These are phyloP conservation scores for Scenedesmus sp. DNA, from an alignment of 163 green algal species.

Conservation along the genomic window DNA sequence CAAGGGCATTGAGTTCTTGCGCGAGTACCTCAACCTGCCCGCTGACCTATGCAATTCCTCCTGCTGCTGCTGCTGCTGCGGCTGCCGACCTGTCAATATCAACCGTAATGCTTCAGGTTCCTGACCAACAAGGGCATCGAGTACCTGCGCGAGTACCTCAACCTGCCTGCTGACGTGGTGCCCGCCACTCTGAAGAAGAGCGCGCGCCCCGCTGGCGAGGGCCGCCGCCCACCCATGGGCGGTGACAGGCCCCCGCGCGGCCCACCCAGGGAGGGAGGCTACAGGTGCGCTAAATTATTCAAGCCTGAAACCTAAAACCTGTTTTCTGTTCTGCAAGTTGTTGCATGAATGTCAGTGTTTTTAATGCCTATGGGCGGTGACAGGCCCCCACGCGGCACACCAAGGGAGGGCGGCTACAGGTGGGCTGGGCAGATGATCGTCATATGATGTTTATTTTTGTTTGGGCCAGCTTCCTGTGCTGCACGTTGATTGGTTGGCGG, in stretches of 20 bases:
- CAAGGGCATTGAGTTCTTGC: slow-evolving; percentile 98
- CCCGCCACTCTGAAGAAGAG: slow-evolving; percentile 95
- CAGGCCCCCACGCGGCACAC: slow-evolving; percentile 65
- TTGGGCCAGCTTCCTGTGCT: no score
- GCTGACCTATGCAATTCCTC: slow-evolving; percentile 49
- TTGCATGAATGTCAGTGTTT: background rate
- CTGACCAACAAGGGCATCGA: slow-evolving; percentile 99
- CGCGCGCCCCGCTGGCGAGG: slow-evolving; percentile 56
- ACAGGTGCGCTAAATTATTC: background rate
- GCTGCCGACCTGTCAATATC: background rate
- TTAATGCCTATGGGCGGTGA: slow-evolving; percentile 41
- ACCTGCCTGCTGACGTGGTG: slow-evolving; percentile 96
- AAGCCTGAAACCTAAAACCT: background rate
- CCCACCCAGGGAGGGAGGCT: slow-evolving; percentile 62
- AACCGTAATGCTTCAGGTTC: slow-evolving; percentile 79
- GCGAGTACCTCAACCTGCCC: slow-evolving; percentile 98
- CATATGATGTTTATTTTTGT: no score
- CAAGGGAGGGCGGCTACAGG: slow-evolving; percentile 56
- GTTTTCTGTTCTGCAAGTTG: slow-evolving; percentile 13
- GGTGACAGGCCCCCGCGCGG: slow-evolving; percentile 65
- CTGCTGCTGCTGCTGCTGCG: background rate
- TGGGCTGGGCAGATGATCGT: no score
- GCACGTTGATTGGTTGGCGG: no score
- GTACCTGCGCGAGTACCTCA: slow-evolving; percentile 98
- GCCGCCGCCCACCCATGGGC: slow-evolving; percentile 55